Base-by-base conservation (phyloP, 805 yeast genomes). In the Hanseniaspora lachancei region DNA sequence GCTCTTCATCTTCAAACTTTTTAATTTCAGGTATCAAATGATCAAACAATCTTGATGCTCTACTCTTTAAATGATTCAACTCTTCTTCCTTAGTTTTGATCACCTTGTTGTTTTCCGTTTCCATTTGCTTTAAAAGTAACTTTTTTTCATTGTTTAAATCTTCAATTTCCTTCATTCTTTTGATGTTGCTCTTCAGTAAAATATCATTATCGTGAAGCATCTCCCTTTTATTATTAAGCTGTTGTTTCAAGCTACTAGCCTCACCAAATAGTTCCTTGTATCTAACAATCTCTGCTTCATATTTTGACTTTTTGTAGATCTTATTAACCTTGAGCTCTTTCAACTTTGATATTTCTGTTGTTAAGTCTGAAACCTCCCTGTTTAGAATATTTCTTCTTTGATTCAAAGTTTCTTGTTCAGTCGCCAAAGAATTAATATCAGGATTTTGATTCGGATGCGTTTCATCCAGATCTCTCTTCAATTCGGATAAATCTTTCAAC, bases 1-100 rank as follows among this genome's bases (percentile, higher is more conserved):
- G 32, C 2, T 68, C 49, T n/a, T 55, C 53, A 1, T 46, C 54
- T 34, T 63, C 63, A 13, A 58, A 43, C 20, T 57, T 60, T 0
- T 58, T 55, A 2, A 66, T 50, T 5, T 60, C 64, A 12, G 56
- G 56, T 32, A 53, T 2, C 32, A 46, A 46, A 29, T 23, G 20
- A 10, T 32, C 59, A 32, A 21, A 42, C 5, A 59, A 27, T 3
- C 49, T 18, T 0, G 57, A 40, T 13, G 61, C 18, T 16, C n/a
- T 29, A 20, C 23, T 29, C 7, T 41, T 41, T 10, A 41, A 13
- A 6, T 12, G 12, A 41, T 23, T 13, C 32, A 36, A 8, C 18
- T 18, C n/a, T 12, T 15, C 8, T 21, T 35, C 27, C 36, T 35
- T 12, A 9, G 21, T 12, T 38, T 48, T 15, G 32, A 18, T 36